These are phyloP conservation scores for Backusella mclennaniae DNA, from an alignment of 192 early-diverging fungal genomes.

Conservation along the genomic window DNA sequence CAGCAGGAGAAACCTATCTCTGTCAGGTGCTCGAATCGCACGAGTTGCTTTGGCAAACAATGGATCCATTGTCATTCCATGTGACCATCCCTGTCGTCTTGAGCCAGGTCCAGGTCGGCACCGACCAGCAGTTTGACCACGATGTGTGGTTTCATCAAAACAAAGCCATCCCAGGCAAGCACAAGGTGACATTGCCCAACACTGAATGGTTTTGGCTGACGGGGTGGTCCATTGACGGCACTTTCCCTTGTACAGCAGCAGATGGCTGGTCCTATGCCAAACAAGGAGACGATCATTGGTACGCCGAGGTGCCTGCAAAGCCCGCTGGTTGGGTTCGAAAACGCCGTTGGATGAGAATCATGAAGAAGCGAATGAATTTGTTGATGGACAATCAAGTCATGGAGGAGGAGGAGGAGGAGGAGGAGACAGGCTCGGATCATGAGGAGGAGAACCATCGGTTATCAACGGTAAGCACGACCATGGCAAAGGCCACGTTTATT, in stretches of 20 bases:
- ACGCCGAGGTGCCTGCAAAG: neutral
- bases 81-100: constrained; percentile 7
- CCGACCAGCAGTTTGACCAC: neutral
- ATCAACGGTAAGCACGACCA: neutral
- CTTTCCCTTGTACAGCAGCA: neutral
- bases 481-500: neutral
- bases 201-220: constrained; percentile 9
- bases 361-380: neutral
- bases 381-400: neutral
- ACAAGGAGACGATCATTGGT: neutral
- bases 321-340: neutral
- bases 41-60: constrained; percentile 41
- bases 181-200: neutral
- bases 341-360: neutral
- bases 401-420: neutral
- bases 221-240: neutral
- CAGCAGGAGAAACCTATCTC: constrained; percentile 55
- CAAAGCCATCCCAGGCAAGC: neutral
- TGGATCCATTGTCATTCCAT: neutral
- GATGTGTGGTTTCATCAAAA: neutral
- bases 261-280: constrained; percentile 1
- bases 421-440: neutral
- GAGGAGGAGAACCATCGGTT: neutral
- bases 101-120: neutral
- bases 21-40: constrained; percentile 59